Evolutionary conservation across 805 yeast species (phyloP), one percentile per base, ranked within the genome.

Genomic region (Candida cerambycidarum): DNA sequence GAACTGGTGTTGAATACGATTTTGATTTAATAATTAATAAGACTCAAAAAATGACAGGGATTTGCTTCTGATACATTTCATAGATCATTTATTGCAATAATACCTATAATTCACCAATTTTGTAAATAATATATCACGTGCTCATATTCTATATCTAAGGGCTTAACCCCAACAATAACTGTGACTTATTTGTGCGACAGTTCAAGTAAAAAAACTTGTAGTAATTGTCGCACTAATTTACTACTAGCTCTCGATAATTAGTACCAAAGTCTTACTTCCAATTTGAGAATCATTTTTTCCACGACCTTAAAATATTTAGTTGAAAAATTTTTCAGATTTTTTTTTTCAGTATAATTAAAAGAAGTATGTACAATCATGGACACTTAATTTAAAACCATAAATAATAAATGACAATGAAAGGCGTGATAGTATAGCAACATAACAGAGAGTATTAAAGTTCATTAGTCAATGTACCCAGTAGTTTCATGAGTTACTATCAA

Each of bases 321-420:
- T 34, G 29, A 34, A 34, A 34, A 34, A 23, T 34, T 34, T 34
- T 34, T 34, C 38, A 34, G 38, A 34, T 34, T 34, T 34, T 34
- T 34, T 31, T 34, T 34, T 34, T 34, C 38, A 34, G 38, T 34
- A 34, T 34, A 23, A 34, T 34, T 34, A 34, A 23, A 23, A 34
- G 30, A 34, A 34, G 38, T 34, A 34, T 34, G 38, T 34, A 34
- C 27, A 34, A 33, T 19, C 17, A 33, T 33, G 9, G 16, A 19
- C 25, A 33, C 37, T 21, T 19, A 33, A 17, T 18, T 17, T 32
- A 17, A 18, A 29, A 29, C 15, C 32, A 29, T 14, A 29, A 29
- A 29, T 8, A 5, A n/a, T 5, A 5, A 3, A 29, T 33, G 37
- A 33, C 19, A n/a, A 33, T 10, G 27, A 33, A 19, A 15, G 5